Evolutionary conservation across 768 basidiomycete species (phyloP), one percentile per base, ranked within the genome.

Genomic region (Suillus subalutaceus): DNA sequence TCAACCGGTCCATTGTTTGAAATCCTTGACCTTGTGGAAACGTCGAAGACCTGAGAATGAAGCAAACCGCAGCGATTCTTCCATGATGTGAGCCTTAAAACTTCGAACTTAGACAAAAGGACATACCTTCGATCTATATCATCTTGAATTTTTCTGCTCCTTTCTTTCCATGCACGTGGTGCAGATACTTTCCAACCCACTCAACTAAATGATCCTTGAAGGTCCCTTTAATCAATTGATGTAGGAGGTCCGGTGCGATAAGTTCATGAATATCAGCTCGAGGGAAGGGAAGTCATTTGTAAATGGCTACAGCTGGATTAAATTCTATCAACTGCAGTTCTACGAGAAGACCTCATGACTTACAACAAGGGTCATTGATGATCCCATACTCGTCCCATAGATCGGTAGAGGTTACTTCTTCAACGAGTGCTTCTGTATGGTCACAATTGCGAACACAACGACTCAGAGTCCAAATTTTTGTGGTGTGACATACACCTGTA

Each of bases 381-480:
- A 46, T 10, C 4, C 46, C 46, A 48, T 48, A 48, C n/a, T 48
- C 46, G 0, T 3, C 1, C 46, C 46, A 46, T 10, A 46, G 4
- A n/a, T 8, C 63, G 1, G 0, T 2, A 15, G 6, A 46, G 26
- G 1, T 26, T 32, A 6, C 30, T 16, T 43, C 65, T 9, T 71
- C 66, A 18, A 76, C 44, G 1, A 77, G 48, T 0, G 43, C 57
- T 8, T 75, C 68, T 0, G 75, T 77, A 12, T 72, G 68, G 5
- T 65, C 67, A 18, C 71, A 68, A 13, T 59, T 61, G 3, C 72
- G n/a, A 72, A 1, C 60, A 62, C 2, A 62, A 58, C n/a, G 66
- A 48, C 8, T 32, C 35, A 6, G 65, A 68, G 65, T 80, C 75
- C 4, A 77, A 71, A 50, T 75, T 52, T 6, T 69, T 41, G 1